These are phyloP conservation scores for Pythium apleroticum DNA, from an alignment of 352 stramenopile genomes.

Conservation along the genomic window DNA sequence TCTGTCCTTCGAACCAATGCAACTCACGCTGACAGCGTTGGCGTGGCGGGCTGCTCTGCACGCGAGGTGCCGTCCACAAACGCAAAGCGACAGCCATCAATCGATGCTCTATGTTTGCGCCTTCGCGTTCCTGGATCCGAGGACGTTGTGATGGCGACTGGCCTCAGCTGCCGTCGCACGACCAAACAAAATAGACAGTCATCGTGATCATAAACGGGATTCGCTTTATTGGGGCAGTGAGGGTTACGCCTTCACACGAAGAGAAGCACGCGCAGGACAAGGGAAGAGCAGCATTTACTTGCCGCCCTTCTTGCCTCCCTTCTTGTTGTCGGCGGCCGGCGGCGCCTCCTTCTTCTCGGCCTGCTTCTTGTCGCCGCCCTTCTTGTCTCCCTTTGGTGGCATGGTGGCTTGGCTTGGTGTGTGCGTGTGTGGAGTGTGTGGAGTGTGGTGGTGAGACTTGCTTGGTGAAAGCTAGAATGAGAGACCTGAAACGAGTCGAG, in stretches of 20 bases:
- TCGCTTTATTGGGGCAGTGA: background rate
- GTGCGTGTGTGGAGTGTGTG: background rate
- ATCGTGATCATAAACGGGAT: background rate
- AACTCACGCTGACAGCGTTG: background rate
- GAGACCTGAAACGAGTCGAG: background rate
- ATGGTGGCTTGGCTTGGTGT: constrained; percentile 15
- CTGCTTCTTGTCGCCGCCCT: constrained; percentile 27
- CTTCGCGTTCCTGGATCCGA: no score
- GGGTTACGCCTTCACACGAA: background rate
- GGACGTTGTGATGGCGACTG: no score
- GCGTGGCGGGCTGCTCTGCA: background rate
- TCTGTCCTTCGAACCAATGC: no score
- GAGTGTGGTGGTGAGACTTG: constrained; percentile 10
- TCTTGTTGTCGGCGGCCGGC: constrained; percentile 34
- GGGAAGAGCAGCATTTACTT: constrained; percentile 33
- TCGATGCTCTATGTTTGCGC: no score
- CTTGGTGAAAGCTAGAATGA: constrained; percentile 22
- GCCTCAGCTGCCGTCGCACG: no score
- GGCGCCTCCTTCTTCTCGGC: constrained; percentile 30
- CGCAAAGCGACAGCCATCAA: no score
- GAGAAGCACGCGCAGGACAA: background rate
- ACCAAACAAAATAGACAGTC: no score
- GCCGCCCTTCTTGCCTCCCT: constrained; percentile 44
- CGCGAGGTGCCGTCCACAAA: background rate
- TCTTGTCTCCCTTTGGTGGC: constrained; percentile 25